Conservation (phyloP, 306 rosid genomes). For the Comarum palustre region DNA sequence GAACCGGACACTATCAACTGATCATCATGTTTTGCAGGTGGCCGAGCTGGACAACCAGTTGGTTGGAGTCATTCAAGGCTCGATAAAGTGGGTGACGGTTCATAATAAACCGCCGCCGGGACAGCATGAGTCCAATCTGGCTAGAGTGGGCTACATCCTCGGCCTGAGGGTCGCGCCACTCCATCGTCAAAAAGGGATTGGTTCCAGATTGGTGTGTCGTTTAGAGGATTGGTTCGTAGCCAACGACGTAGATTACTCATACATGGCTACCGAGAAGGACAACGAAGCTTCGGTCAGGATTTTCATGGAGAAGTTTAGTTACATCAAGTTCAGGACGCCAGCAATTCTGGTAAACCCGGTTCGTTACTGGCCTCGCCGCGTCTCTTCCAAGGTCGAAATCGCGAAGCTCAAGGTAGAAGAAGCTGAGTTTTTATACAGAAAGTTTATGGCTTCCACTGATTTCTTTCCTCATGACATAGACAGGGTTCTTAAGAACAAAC, state of each 20-base stretch:
- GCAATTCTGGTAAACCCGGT: slow-evolving; percentile 77
- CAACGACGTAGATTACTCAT: slow-evolving; percentile 70
- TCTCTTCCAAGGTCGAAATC: slow-evolving; percentile 52
- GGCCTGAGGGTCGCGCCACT: slow-evolving; percentile 69
- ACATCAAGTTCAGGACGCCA: slow-evolving; percentile 64
- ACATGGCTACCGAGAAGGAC: slow-evolving; percentile 82
- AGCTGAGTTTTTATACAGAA: slow-evolving; percentile 66
- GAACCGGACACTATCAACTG: no score
- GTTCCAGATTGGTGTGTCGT: slow-evolving; percentile 49
- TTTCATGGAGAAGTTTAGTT: slow-evolving; percentile 53
- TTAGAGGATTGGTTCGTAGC: slow-evolving; percentile 74
- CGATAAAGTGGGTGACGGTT: slow-evolving; percentile 64
- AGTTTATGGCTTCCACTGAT: slow-evolving; percentile 60
- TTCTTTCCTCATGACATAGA: slow-evolving; percentile 80
- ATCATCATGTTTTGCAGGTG: slow-evolving; percentile 37
- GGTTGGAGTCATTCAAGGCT: slow-evolving; percentile 86
- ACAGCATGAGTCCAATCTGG: slow-evolving; percentile 26
- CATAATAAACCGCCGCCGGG: slow-evolving; percentile 44
- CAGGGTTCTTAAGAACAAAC: slow-evolving; percentile 52
- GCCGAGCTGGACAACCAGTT: slow-evolving; percentile 66
- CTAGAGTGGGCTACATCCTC: slow-evolving; percentile 72
- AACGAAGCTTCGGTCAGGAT: slow-evolving; percentile 68
- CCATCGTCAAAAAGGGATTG: slow-evolving; percentile 69
- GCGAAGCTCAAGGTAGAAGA: slow-evolving; percentile 58
- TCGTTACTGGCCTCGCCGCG: slow-evolving; percentile 29